phyloP scores from a whole-genome alignment of 1,139 yeast genomes.

The Blastobotrys proliferans region DNA sequence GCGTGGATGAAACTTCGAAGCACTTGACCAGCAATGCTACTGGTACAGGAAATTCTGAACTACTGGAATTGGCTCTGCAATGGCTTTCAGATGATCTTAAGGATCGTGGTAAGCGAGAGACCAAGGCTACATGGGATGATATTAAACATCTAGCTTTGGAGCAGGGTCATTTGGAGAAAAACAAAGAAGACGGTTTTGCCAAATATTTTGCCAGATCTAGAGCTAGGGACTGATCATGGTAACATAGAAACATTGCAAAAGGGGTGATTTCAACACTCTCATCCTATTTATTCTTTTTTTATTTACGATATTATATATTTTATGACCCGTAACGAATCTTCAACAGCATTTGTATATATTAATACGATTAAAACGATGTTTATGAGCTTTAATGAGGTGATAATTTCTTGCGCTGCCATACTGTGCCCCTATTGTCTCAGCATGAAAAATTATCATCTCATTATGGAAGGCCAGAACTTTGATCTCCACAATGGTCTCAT shows the following conservation, averaged over 20 bases:
- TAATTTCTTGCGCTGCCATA: too few relatives aligned
- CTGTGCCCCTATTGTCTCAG: too few relatives aligned
- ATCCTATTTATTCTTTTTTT: constrained; percentile 1
- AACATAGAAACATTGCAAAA: background rate
- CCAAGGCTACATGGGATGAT: constrained; percentile 27
- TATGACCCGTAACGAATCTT: constrained; percentile 9
- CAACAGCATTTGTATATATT: constrained; percentile 9
- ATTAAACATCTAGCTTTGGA: constrained; percentile 22
- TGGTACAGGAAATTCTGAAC: constrained; percentile 32
- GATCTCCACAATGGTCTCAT: too few relatives aligned
- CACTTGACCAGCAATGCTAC: constrained; percentile 14
- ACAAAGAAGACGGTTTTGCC: constrained; percentile 25
- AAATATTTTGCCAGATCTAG: constrained; percentile 32
- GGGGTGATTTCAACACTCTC: constrained; percentile 5
- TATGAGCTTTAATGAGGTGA: background rate
- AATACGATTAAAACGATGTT: background rate
- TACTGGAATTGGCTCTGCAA: constrained; percentile 37
- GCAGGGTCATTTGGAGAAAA: constrained; percentile 28
- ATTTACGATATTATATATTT: background rate
- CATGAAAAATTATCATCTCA: too few relatives aligned
- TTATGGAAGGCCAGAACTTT: too few relatives aligned
- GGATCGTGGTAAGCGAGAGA: constrained; percentile 42
- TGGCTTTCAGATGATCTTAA: constrained; percentile 41
- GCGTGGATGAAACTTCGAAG: constrained; percentile 19
- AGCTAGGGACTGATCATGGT: constrained; percentile 20